Evolutionary conservation across 371 early-diverging fungal genomes (phyloP).

Genomic region (Mucor irregularis): DNA sequence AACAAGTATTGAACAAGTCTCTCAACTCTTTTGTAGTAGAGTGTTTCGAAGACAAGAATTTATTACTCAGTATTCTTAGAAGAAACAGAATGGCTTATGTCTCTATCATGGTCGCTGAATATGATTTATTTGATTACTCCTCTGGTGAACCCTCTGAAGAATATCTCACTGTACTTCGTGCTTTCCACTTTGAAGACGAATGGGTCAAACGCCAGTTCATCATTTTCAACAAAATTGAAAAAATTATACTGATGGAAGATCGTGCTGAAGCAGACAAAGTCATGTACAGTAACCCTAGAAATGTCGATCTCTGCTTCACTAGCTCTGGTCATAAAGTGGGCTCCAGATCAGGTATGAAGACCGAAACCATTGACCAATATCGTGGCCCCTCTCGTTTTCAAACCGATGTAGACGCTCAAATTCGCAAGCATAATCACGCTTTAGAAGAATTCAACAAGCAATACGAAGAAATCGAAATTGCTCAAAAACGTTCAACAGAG

Average conservation of each 20-base stretch:
- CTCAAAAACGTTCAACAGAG: neutral
- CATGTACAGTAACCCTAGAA: conserved; percentile 68
- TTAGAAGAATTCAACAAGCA: neutral
- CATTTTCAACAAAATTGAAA: conserved; percentile 73
- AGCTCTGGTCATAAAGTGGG: conserved; percentile 70
- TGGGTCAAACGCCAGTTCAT: conserved; percentile 81
- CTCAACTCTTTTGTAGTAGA: conserved; percentile 81
- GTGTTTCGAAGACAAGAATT: conserved; percentile 63
- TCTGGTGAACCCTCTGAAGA: conserved; percentile 68
- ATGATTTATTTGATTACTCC: conserved; percentile 71
- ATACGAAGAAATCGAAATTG: neutral
- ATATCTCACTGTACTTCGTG: conserved; percentile 70
- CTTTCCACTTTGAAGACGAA: conserved; percentile 64
- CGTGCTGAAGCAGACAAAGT: conserved; percentile 75
- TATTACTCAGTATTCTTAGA: conserved; percentile 54
- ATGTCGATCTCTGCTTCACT: conserved; percentile 73
- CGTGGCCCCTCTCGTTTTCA: conserved; percentile 49
- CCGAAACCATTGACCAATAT: conserved; percentile 33
- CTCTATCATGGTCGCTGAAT: conserved; percentile 61
- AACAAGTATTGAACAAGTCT: conserved; percentile 65
- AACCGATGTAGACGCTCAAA: conserved; percentile 41
- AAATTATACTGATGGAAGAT: conserved; percentile 70
- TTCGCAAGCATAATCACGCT: conserved; percentile 11
- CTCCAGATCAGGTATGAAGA: conserved; percentile 43
- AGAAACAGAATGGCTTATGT: conserved; percentile 45